Evolutionary conservation across 2,329 filamentous ascomycete genomes (phyloP), one percentile per base, ranked within the genome.

Genomic region (Botrytis sinoallii): DNA sequence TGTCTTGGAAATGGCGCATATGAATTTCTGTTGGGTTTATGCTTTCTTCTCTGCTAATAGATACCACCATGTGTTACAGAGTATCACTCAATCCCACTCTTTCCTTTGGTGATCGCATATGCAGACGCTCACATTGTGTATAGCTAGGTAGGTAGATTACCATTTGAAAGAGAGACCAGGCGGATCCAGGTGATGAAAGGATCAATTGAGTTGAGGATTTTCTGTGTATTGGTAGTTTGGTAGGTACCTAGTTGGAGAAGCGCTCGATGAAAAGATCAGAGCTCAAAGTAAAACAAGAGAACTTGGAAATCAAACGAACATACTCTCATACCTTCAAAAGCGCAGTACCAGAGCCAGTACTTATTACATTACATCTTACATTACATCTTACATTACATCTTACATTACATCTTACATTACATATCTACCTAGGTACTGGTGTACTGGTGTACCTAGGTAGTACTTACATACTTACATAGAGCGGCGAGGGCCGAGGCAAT

Each of bases 1-100:
- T 42, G 73, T 35, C 68, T 74, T 63, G 61, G 72, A 77, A 77
- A 76, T 76, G 60, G 70, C 75, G 74, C 75, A 76, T 74, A 68
- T 22, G 55, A 46, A 72, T 71, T 67, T 60, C 64, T 70, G 55
- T 55, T 68, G 40, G 29, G 25, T 29, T 48, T 35, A n/a, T 48
- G 40, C 42, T 29, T 55, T 64, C 29, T 70, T 52, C 42, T 65
- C 18, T 71, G 42, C 29, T 68, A 68, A 72, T 48, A 40, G 25
- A 60, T 68, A 68, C 65, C 52, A 68, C 52, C 71, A 60, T 70
- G 55, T 70, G 55, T 20, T 25, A 44, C 52, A 44, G n/a, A 52
- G 46, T 40, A 63, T 63, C 60, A 64, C 61, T 64, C 57, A 32
- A 32, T 40, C 40, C 25, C 40, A 32, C 52, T 60, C 35, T 44